Base-by-base conservation (phyloP, 2,329 filamentous ascomycete genomes). In the Tricladium varicosporioides region DNA sequence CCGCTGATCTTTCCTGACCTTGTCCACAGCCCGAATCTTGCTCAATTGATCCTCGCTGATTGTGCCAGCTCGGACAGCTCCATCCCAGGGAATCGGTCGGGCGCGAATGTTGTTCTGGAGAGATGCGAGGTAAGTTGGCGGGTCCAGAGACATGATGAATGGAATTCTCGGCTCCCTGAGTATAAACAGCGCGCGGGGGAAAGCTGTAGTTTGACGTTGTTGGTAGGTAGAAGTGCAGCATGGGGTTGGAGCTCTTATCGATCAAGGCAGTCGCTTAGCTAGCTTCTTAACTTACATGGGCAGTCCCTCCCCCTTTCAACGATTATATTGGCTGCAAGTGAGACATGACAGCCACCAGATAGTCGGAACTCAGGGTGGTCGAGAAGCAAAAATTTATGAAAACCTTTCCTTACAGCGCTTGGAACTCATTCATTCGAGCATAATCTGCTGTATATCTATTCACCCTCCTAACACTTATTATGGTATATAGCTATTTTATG, bases 81-180 rank as follows among this genome's bases (percentile, higher is more conserved):
- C 93, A 75, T 97, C 93, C 94, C 94, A 99, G 57, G 93, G 92
- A 76, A 99, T 96, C 64, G 92, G 92, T 66, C 94, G 86, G 71
- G 91, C 89, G 71, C 94, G 91, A 73, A 97, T 96, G 80, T 97
- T 97, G 84, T 91, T 95, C 79, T 96, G 92, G 66, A 97, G 83
- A 66, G 91, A 93, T 71, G 85, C 82, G 63, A 90, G 83, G 75
- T 97, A 97, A 58, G 90, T 89, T 58, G 92, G 92, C 66, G 91
- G 89, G 72, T 97, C 92, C 74, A 96, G 84, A 72, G 92, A 93
- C 92, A 97, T 97, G 45, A 49, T 65, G 59, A 55, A 22, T 43
- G 32, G 45, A n/a, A 40, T 60, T 27, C 60, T 64, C 60, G 54
- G 61, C 59, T 65, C 63, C 62, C 49, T 32, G 49, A 22, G 48